Base-by-base conservation (phyloP, 1,284 basidiomycete species). In the Sphaerobolus stellatus region DNA sequence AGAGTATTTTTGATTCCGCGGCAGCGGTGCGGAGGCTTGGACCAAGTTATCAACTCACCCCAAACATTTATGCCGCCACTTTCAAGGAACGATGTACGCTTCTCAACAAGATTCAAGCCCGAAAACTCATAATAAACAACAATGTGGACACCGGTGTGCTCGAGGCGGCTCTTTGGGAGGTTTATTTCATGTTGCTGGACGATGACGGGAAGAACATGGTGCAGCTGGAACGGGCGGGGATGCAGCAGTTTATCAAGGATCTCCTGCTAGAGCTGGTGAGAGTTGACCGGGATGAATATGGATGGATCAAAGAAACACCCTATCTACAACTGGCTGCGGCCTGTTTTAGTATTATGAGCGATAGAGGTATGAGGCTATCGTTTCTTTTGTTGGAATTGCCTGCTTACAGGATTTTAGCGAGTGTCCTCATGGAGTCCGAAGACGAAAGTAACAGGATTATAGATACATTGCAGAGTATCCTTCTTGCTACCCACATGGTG, bases 131-230 rank as follows among this genome's bases (percentile, higher is more conserved):
- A n/a, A n/a, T n/a, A n/a, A 13, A 7, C 3, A n/a, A n/a, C 36
- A 38, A 38, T 38, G 7, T 27, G 11, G 27, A 27, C 5, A 38
- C 18, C 13, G n/a, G n/a, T n/a, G n/a, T n/a, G n/a, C 27, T 53
- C 7, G 22, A 33, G 18, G 4, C 6, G 13, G 20, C 28, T 3
- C 31, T 53, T 5, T 54, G 53, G 53, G 46, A 49, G 18, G 40
- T 49, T 20, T 49, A 49, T 48, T n/a, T 54, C n/a, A 54, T 54
- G 53, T 30, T 54, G n/a, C 47, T 48, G 6, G 53, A 54, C 28
- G 53, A 54, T 48, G 53, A 54, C n/a, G 53, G 53, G 8, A 48
- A 54, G 14, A 54, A 54, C 36, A 25, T 54, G 46, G 27, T 14
- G 13, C 53, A 49, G 22, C 38, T 54, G 5, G 46, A 54, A 27